These are phyloP conservation scores for Kitagawia praeruptora DNA, from an alignment of 129 eudicot species.

Conservation along the genomic window DNA sequence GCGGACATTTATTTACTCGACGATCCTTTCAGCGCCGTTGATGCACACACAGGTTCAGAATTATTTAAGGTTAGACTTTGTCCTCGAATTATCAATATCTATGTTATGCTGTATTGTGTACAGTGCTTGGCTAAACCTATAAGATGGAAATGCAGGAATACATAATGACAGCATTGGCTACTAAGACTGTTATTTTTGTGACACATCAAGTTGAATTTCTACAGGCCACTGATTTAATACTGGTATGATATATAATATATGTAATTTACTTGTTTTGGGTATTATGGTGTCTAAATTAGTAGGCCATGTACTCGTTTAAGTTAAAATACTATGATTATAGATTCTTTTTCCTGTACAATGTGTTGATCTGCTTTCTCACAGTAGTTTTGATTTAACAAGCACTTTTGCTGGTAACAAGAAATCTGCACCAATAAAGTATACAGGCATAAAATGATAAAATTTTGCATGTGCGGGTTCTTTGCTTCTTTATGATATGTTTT, in stretches of 20 bases:
- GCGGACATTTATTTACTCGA: conserved; percentile 95
- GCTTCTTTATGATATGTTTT: neutral
- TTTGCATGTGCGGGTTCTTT: neutral
- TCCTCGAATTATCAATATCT: neutral
- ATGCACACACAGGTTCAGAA: conserved; percentile 90
- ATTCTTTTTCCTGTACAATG: neutral
- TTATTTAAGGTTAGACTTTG: conserved; percentile 50
- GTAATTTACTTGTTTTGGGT: neutral
- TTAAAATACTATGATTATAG: neutral
- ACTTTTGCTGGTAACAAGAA: neutral
- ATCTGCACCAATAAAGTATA: neutral
- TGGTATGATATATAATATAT: conserved; percentile 37
- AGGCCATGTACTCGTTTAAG: neutral
- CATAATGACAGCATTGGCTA: conserved; percentile 75
- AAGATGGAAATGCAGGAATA: conserved; percentile 58
- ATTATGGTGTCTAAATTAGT: neutral
- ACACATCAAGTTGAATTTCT: conserved; percentile 96
- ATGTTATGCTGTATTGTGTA: neutral
- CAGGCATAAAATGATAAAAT: neutral
- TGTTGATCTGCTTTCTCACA: neutral
- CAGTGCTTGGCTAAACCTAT: conserved; percentile 10
- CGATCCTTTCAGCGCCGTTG: conserved; percentile 97
- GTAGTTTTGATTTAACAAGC: neutral
- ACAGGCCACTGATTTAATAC: conserved; percentile 79
- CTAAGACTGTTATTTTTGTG: conserved; percentile 84